A percentile compares a stretch with the other conserved stretches of the same genome.
Conservation (phyloP, 345 rosid species). For the Lepidium didymum region DNA sequence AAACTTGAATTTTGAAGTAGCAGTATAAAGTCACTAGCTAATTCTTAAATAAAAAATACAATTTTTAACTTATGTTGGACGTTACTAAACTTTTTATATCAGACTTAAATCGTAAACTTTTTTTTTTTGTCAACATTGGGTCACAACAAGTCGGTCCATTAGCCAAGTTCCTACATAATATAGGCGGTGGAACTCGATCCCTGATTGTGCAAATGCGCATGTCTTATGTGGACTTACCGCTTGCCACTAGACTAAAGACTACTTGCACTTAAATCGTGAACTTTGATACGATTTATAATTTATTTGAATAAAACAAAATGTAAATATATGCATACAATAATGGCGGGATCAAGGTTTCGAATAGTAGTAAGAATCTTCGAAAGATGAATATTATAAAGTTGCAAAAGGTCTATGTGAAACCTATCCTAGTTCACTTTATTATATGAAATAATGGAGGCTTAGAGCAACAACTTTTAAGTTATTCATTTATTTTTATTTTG, state of each 20-base stretch:
- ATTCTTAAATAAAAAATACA: neutral
- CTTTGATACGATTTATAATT: neutral
- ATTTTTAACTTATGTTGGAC: neutral
- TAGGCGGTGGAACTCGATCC: too few species aligned
- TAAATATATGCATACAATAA: neutral
- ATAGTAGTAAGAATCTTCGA: conserved; percentile 9
- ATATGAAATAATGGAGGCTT: neutral
- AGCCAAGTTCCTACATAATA: too few species aligned
- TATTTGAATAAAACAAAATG: too few species aligned
- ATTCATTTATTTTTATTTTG: neutral
- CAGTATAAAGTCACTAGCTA: neutral
- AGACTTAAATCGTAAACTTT: too few species aligned
- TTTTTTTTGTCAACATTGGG: too few species aligned
- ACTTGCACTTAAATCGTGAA: too few species aligned
- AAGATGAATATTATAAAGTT: neutral
- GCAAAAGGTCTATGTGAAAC: conserved; percentile 1
- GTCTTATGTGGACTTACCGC: too few species aligned
- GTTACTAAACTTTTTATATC: neutral
- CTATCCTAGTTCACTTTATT: conserved; percentile 8
- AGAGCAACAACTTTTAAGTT: neutral
- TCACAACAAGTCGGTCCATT: too few species aligned
- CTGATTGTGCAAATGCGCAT: too few species aligned
- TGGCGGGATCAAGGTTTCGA: conserved; percentile 22
- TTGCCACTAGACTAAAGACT: too few species aligned
- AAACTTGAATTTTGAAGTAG: neutral